These are phyloP conservation scores for Albifimbria verrucaria DNA, from an alignment of 2,329 filamentous ascomycete species.

Conservation along the genomic window DNA sequence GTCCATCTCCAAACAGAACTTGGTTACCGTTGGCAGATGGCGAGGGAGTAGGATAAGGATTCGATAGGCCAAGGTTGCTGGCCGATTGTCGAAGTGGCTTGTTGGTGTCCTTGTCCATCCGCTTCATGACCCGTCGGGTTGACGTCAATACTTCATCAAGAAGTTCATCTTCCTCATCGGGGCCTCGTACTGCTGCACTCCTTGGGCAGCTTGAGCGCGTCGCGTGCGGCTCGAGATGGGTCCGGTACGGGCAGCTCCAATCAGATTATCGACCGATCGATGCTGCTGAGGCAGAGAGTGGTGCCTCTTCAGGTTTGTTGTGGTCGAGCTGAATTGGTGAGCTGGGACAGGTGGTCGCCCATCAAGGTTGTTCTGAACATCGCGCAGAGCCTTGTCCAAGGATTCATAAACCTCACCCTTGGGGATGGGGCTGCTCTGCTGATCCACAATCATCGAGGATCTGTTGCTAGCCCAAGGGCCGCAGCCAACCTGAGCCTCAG, in stretches of 20 bases:
- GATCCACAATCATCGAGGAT: constrained; percentile 77
- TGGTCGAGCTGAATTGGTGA: constrained; percentile 46
- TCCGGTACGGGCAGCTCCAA: constrained; percentile 51
- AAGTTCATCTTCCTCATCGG: constrained; percentile 94
- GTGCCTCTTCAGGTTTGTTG: constrained; percentile 58
- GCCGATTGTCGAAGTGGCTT: constrained; percentile 57
- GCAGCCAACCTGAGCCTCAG: constrained; percentile 90
- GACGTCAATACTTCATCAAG: constrained; percentile 84
- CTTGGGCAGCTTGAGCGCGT: constrained; percentile 69
- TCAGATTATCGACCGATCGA: constrained; percentile 61
- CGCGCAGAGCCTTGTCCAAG: constrained; percentile 55
- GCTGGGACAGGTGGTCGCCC: constrained; percentile 46
- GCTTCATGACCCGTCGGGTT: constrained; percentile 70
- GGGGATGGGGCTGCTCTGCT: constrained; percentile 43
- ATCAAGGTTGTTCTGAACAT: constrained; percentile 49
- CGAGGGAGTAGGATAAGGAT: constrained; percentile 64
- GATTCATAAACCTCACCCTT: constrained; percentile 59
- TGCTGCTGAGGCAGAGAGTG: constrained; percentile 63
- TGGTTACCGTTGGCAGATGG: constrained; percentile 80
- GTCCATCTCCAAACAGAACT: constrained; percentile 67
- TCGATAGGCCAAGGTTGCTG: constrained; percentile 59
- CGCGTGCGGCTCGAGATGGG: constrained; percentile 79
- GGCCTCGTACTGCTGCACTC: constrained; percentile 83
- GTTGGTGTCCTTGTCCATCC: constrained; percentile 52
- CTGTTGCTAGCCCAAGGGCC: constrained; percentile 84